phyloP scores from a whole-genome alignment of 2,329 filamentous ascomycete species.

The Fusarium udum region DNA sequence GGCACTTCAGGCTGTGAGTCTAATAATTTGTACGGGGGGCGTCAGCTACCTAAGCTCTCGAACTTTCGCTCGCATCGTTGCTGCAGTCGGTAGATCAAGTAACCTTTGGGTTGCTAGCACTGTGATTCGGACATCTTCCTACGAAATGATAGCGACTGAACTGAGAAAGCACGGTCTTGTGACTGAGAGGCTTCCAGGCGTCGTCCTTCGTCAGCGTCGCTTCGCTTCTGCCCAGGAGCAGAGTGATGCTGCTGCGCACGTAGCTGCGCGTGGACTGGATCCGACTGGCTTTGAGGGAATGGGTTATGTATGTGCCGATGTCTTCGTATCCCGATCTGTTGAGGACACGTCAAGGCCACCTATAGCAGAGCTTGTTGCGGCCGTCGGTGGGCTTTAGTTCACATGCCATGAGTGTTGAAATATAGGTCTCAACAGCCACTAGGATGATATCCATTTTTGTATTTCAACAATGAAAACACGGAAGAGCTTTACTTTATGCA shows the following conservation, averaged over 20 bases:
- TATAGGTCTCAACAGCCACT: too few relatives aligned
- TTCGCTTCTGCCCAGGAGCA: background rate
- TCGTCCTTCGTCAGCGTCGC: background rate
- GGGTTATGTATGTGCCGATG: background rate
- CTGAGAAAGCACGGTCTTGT: background rate
- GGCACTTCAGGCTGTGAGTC: background rate
- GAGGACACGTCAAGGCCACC: background rate
- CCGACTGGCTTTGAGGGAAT: background rate
- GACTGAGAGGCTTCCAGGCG: background rate
- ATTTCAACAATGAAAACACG: too few relatives aligned
- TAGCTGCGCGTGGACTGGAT: background rate
- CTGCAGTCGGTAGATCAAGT: background rate
- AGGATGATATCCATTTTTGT: too few relatives aligned
- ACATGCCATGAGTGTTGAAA: background rate
- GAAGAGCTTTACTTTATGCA: background rate
- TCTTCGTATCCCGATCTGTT: background rate
- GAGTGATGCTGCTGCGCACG: background rate
- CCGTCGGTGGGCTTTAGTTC: fast-evolving
- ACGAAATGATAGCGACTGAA: background rate
- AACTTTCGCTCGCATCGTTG: background rate
- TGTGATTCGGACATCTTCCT: background rate
- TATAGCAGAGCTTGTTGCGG: background rate
- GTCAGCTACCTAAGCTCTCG: background rate
- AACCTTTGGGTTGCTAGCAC: background rate
- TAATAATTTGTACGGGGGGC: background rate